phyloP scores from a whole-genome alignment of 176 grass and related monocot species.

The Eragrostis nindensis region DNA sequence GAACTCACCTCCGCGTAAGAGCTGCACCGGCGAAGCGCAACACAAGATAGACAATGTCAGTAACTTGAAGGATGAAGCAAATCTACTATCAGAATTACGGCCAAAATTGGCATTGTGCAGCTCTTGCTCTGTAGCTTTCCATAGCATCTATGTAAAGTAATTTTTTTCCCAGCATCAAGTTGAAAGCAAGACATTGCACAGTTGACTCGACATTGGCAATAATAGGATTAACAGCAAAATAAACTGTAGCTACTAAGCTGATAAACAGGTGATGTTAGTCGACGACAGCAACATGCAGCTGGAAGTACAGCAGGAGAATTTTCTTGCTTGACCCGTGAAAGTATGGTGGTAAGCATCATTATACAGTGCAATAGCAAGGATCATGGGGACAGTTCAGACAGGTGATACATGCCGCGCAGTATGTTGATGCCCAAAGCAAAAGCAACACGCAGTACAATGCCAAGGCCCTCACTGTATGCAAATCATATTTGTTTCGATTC shows the following conservation, averaged over 20 bases:
- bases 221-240: not conserved
- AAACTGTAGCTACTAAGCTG: not conserved
- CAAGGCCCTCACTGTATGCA: conserved; percentile 7
- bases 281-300: conserved; percentile 27
- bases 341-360: not conserved
- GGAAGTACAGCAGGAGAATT: conserved; percentile 14
- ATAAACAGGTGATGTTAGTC: conserved; percentile 10
- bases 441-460: conserved; percentile 1
- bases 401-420: conserved; percentile 10
- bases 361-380: conserved; percentile 21
- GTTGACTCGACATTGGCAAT: not conserved
- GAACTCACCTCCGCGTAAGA: conserved; percentile 79
- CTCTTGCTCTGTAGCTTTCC: conserved; percentile 4
- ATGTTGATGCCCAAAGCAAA: conserved; percentile 27
- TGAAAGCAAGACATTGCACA: not conserved
- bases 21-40: conserved; percentile 58
- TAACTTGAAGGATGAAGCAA: not conserved
- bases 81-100: not conserved
- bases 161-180: not conserved
- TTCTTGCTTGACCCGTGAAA: too few relatives aligned
- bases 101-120: not conserved
- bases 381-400: conserved; percentile 30
- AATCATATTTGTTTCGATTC: conserved; percentile 8
- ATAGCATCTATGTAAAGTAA: conserved; percentile 1
- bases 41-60: conserved; percentile 32